Evolutionary conservation across 257 asterid genomes (phyloP).

Genomic region (Solanum sejunctum): DNA sequence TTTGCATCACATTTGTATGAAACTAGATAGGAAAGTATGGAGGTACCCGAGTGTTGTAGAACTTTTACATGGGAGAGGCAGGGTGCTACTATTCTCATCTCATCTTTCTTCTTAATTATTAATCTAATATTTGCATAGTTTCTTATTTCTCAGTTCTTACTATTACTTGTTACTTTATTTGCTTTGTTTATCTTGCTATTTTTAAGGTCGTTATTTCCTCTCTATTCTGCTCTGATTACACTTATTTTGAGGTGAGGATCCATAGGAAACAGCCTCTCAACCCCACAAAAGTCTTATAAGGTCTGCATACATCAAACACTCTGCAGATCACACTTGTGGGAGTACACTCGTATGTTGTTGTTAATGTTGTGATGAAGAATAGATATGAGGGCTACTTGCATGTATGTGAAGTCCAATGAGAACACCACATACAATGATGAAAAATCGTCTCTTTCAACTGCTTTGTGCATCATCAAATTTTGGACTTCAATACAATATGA

Average conservation of each 20-base stretch:
- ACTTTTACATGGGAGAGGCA: not conserved
- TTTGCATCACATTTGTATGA: not conserved
- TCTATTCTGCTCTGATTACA: not conserved
- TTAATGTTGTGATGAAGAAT: not conserved
- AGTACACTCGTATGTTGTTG: not conserved
- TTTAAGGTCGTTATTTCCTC: not conserved
- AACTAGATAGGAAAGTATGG: not conserved
- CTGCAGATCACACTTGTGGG: not conserved
- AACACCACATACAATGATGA: not conserved
- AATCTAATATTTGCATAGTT: not conserved
- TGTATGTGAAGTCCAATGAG: not conserved
- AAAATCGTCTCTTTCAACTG: not conserved
- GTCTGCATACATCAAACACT: not conserved
- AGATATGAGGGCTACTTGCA: not conserved
- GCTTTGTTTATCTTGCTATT: not conserved
- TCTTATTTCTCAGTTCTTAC: not conserved
- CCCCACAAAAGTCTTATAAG: not conserved
- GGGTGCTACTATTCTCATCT: not conserved
- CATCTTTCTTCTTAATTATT: not conserved
- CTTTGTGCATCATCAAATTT: not conserved
- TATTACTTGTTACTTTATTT: not conserved
- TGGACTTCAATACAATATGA: not conserved
- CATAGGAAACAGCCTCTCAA: not conserved
- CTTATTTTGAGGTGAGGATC: not conserved
- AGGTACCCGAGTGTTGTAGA: not conserved